Evolutionary conservation across 768 basidiomycete genomes (phyloP).

Genomic region (Auriscalpium microsporum): DNA sequence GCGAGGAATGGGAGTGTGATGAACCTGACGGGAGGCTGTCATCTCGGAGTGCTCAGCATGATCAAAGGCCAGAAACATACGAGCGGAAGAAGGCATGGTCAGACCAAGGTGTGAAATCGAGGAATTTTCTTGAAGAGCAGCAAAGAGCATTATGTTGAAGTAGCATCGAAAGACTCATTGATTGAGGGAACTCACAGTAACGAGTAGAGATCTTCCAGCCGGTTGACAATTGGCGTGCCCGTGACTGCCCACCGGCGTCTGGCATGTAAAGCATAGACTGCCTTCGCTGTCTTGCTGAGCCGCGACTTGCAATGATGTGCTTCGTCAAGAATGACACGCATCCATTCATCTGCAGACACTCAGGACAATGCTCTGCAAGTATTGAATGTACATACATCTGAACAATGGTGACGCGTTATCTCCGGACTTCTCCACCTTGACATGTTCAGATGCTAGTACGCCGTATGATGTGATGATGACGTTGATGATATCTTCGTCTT

Average conservation of each 20-base stretch:
- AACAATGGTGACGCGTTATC: slow-evolving; percentile 49
- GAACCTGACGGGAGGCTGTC: slow-evolving; percentile 41
- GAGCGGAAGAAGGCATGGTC: slow-evolving; percentile 84
- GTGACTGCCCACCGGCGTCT: slow-evolving; percentile 87
- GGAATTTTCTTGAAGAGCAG: slow-evolving; percentile 49
- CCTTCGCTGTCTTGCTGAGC: slow-evolving; percentile 77
- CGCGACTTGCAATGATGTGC: slow-evolving; percentile 94
- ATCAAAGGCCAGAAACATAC: slow-evolving; percentile 32
- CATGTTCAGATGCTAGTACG: slow-evolving; percentile 80
- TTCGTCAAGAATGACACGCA: slow-evolving; percentile 82
- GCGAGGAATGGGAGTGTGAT: slow-evolving; percentile 89
- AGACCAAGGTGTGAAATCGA: slow-evolving; percentile 75
- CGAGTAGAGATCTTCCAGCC: slow-evolving; percentile 85
- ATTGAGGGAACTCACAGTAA: slow-evolving; percentile 40
- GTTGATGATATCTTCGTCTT: slow-evolving; percentile 54
- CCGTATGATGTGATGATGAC: slow-evolving; percentile 93
- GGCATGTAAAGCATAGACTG: slow-evolving; percentile 77
- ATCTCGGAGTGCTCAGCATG: neutral
- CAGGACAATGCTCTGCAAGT: neutral
- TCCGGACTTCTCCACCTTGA: slow-evolving; percentile 51
- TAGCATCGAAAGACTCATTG: too few species aligned
- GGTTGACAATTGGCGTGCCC: slow-evolving; percentile 94
- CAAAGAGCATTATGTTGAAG: neutral
- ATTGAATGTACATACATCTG: slow-evolving; percentile 42
- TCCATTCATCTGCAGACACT: slow-evolving; percentile 56